Conservation (phyloP, 2,329 filamentous ascomycete species). For the Mycosphaerella sp. region DNA sequence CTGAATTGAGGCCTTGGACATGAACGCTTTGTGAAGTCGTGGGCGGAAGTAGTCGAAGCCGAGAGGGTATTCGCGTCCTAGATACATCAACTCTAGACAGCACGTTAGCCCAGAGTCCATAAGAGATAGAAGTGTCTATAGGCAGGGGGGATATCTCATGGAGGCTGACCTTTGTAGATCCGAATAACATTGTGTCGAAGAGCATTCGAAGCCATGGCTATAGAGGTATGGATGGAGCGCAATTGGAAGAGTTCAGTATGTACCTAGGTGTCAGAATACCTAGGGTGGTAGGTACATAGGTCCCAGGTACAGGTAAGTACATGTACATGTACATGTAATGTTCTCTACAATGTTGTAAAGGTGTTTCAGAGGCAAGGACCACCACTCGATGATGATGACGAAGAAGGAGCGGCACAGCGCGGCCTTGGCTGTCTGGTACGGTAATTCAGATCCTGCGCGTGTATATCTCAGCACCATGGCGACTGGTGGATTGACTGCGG, state of each 20-base stretch:
- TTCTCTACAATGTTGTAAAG: too few species aligned
- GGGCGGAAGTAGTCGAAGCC: slow-evolving; percentile 77
- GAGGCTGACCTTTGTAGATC: slow-evolving; percentile 71
- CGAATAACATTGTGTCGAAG: slow-evolving; percentile 73
- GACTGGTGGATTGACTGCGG: background rate
- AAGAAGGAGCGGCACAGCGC: too few species aligned
- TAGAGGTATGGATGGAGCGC: background rate
- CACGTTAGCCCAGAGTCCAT: background rate
- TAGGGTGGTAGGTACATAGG: too few species aligned
- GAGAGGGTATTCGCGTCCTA: slow-evolving; percentile 80
- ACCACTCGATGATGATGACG: too few species aligned
- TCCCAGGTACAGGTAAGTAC: too few species aligned
- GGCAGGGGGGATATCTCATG: background rate
- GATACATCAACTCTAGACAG: slow-evolving; percentile 65
- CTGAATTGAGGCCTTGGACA: slow-evolving; percentile 60
- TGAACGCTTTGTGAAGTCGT: slow-evolving; percentile 78
- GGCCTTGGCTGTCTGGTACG: too few species aligned
- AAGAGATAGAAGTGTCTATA: background rate
- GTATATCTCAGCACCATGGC: too few species aligned
- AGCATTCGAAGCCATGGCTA: slow-evolving; percentile 26
- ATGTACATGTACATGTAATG: too few species aligned
- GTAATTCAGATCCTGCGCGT: too few species aligned
- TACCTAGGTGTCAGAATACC: too few species aligned
- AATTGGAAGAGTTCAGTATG: background rate
- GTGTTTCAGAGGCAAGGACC: too few species aligned